Base-by-base conservation (phyloP, 2,329 filamentous ascomycete species). In the Aspergillus eucalypticola region DNA sequence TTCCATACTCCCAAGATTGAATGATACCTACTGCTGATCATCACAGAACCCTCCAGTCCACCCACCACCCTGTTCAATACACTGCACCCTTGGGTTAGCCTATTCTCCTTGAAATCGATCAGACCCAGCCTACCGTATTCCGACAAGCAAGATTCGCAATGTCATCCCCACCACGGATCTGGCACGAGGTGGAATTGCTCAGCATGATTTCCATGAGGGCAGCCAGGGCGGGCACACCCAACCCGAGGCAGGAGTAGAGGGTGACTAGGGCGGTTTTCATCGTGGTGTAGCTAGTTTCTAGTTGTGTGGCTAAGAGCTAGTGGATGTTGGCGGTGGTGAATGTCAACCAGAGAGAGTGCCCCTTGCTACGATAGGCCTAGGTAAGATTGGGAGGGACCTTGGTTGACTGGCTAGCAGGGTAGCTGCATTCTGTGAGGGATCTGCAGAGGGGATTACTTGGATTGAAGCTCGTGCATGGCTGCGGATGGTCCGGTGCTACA, bases 11-110 rank as follows among this genome's bases (percentile, higher is more conserved):
- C 23, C 8, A 8, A 19, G 2, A n/a, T 8, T 5, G 15, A 19
- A n/a, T 4, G 19, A 21, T 44, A 44, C 61, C n/a, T 62, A 65
- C 63, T 57, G 57, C 38, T 59, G 21, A 13, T 50, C 27, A 46
- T 65, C 63, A 35, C 63, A 65, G 49, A 62, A 64, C 5, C 63
- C 63, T 8, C 61, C 63, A 1, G 35, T 65, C 63, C 63, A 65
- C 6, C 62, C 62, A 5, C 42, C 39, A 5, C 61, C 61, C 48
- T 65, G 63, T 13, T 21, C 32, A 23, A 54, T 51, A n/a, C 63
- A 65, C 63, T 65, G 39, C 3, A 57, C 11, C 29, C 32, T 35
- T 21, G 3, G 2, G 25, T 27, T 38, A 17, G 15, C 15, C 52
- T 23, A 10, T 29, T 25, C 32, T 25, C 11, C 17, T 25, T 23